A percentile compares a stretch with the other conserved stretches of the same genome.
These are phyloP conservation scores for Acanthamoeba divionensis DNA, from an alignment of 208 protist genomes.

Conservation along the genomic window DNA sequence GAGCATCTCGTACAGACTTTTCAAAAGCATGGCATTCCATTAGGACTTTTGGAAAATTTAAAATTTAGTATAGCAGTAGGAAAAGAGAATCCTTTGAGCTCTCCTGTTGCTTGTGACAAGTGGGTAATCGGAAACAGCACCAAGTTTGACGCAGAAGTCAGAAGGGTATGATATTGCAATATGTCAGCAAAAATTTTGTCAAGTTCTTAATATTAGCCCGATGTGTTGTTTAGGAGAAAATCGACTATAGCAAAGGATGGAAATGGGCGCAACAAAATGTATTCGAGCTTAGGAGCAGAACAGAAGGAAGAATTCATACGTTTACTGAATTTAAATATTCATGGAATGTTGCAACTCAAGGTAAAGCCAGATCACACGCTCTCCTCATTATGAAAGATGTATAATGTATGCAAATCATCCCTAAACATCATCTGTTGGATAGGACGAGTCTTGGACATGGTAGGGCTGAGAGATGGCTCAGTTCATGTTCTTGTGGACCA, in stretches of 20 bases:
- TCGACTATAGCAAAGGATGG: slow-evolving; percentile 26
- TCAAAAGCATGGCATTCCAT: slow-evolving; percentile 45
- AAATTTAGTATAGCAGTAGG: not conserved
- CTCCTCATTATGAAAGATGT: not conserved
- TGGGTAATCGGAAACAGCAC: not conserved
- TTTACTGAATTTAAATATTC: slow-evolving; percentile 54
- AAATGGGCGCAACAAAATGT: not conserved
- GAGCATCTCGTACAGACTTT: slow-evolving; percentile 54
- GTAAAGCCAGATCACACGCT: not conserved
- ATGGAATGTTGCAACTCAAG: slow-evolving; percentile 23
- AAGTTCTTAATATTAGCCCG: not conserved
- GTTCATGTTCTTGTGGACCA: slow-evolving; percentile 47
- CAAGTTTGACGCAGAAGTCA: not conserved
- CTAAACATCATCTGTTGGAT: not conserved
- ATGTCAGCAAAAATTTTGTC: not conserved
- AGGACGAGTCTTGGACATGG: not conserved
- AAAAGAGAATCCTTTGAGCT: not conserved
- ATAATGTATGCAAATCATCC: not conserved
- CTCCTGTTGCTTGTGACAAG: not conserved
- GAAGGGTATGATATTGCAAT: not conserved
- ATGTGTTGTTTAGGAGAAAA: not conserved
- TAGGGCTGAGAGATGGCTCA: not conserved
- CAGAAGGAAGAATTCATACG: slow-evolving; percentile 17
- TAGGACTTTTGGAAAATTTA: not conserved
- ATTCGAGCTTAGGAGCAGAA: not conserved